Base-by-base conservation (phyloP, 805 yeast genomes). In the Yarrowia keelungensis region DNA sequence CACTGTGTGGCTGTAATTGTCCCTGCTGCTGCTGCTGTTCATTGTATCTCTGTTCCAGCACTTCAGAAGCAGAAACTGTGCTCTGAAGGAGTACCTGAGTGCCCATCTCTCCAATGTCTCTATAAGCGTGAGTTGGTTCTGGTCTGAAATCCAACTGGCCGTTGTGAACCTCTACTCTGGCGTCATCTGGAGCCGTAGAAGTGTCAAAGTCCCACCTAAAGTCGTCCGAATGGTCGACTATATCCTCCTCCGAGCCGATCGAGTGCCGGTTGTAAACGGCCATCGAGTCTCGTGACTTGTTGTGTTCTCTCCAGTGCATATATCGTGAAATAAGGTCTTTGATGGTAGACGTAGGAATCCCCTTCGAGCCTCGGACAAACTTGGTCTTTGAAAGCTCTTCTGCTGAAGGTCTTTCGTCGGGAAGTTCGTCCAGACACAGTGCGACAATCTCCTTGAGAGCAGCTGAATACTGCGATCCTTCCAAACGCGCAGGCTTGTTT, bases 401-500 rank as follows among this genome's bases (percentile, higher is more conserved):
- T 1, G 98, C 98, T 53, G 86, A 81, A 0, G 94, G 90, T 73
- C 99, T 83, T 74, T 91, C 96, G 15, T 86, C 89, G 0, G 98
- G 97, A 69, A 90, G 91, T 77, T 96, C 99, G 76, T 96, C 98
- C 51, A 95, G 82, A 79, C 98, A 94, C 58, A 89, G 80, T 0
- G 99, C 97, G 66, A 96, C 88, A 69, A 92, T 86, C 76, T 95
- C 98, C 74, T 93, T 95, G 69, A 95, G 80, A 1, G 84, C 78
- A 0, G 90, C 76, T 0, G 97, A 86, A 76, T 91, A 92, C 70
- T 88, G 91, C 66, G 93, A 81, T 8, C 98, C 98, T 76, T 95
- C 99, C 69, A 95, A 81, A 71, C 99, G 84, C 4, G 99, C 97
- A 5, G 99, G 99, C 68, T 93, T 91, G 72, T 91, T 91, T 72